Evolutionary conservation across 352 stramenopile genomes (phyloP), one percentile per base, ranked within the genome.

Genomic region (Achlya hypogyna): DNA sequence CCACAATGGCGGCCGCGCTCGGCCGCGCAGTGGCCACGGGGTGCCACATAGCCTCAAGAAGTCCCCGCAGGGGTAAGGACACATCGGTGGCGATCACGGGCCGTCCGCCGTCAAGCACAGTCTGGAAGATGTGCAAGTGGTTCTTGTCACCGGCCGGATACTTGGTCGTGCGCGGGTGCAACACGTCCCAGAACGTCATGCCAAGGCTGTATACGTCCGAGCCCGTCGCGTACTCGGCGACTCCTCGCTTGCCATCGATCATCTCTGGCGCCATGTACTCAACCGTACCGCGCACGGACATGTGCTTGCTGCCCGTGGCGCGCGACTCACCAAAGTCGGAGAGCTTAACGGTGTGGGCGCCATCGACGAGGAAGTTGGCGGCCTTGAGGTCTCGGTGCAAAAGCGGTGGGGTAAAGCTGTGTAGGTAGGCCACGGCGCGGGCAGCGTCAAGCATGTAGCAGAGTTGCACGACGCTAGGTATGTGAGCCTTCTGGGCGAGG

Each of bases 251-350:
- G n/a, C 81, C 79, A 6, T 89, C 80, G 60, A 93, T 89, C 59
- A 93, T 74, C 40, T 93, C 83, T 2, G 82, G 82, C 5, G 84
- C 82, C 84, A 93, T 93, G 71, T 90, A 91, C 45, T 87, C 75
- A 3, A 88, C 81, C 0, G 83, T 91, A 3, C 83, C 83, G 53
- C 82, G 77, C 25, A 94, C 82, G 0, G 78, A 84, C 79, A 88
- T 83, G 18, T 59, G 72, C 3, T 32, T 16, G 43, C 77, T 72
- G 62, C 75, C 75, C 35, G 60, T 53, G 38, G 65, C 6, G 42
- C 77, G 71, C 12, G 77, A 82, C 66, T 84, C 77, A 1, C 77
- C 77, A 47, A 84, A 84, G 59, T 84, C 75, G 3, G 77, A 79
- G 25, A 84, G 51, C 53, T 84, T 84, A 60, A 82, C 74, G 5